Conservation (phyloP, 2,329 filamentous ascomycete genomes). For the Alternaria sp. region DNA sequence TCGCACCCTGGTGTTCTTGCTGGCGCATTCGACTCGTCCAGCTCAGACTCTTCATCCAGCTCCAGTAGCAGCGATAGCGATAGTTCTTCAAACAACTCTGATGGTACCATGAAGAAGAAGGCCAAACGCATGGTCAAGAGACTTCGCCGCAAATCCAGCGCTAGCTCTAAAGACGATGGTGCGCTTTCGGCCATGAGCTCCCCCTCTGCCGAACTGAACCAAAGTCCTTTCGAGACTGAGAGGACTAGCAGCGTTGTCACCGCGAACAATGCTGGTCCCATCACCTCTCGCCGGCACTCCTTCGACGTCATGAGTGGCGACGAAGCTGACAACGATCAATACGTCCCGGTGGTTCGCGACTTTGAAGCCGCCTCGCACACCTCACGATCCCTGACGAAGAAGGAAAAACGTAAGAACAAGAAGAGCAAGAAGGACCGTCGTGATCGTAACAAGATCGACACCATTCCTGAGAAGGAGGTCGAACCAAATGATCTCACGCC, state of each 20-base stretch:
- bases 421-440: constrained; percentile 58
- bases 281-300: constrained; percentile 46
- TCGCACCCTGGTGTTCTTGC: constrained; percentile 84
- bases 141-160: constrained; percentile 79
- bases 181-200: constrained; percentile 57
- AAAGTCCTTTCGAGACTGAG: constrained; percentile 49
- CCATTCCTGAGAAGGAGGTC: constrained; percentile 36
- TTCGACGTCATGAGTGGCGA: constrained; percentile 60
- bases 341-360: constrained; percentile 56
- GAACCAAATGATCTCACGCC: constrained; percentile 16
- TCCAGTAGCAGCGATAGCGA: constrained; percentile 68
- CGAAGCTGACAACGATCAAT: constrained; percentile 61
- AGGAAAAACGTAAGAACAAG: constrained; percentile 51
- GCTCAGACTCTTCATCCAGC: constrained; percentile 59
- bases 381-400: constrained; percentile 48
- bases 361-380: constrained; percentile 54
- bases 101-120: constrained; percentile 76
- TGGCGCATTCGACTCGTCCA: constrained; percentile 79
- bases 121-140: constrained; percentile 79
- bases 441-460: constrained; percentile 44
- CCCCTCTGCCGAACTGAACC: constrained; percentile 52
- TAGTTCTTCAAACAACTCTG: constrained; percentile 67
- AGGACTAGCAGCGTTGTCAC: constrained; percentile 32
- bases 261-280: constrained; percentile 26
- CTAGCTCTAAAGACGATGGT: constrained; percentile 70